Conservation (phyloP, 192 early-diverging fungal species). For the Backusella liffmaniae region DNA sequence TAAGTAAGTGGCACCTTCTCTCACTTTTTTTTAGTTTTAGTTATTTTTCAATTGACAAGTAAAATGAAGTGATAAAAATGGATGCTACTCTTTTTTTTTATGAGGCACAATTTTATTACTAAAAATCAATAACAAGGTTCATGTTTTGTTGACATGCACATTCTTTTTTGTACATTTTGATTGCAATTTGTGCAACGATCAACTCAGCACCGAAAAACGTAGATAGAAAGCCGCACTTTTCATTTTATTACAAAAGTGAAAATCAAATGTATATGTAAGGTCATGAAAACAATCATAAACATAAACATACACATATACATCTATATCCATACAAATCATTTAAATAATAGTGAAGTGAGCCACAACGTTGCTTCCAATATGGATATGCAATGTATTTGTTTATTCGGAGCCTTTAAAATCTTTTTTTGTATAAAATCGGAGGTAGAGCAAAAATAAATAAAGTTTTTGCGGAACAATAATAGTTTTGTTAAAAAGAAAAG, state of each 20-base stretch:
- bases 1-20: background rate
- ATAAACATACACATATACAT: background rate
- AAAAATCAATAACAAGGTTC: constrained; percentile 9
- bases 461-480: constrained; percentile 6
- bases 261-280: background rate
- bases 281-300: background rate
- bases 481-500: constrained; percentile 2
- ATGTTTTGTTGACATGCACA: constrained; percentile 2
- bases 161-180: background rate
- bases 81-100: background rate
- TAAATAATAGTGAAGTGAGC: background rate
- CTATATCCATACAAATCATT: background rate
- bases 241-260: background rate
- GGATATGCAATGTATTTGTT: background rate
- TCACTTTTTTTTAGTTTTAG: background rate
- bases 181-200: background rate
- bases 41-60: background rate
- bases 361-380: background rate
- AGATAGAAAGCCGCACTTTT: background rate
- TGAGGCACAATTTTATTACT: constrained; percentile 5
- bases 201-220: background rate
- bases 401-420: background rate
- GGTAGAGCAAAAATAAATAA: background rate
- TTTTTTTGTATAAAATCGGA: constrained; percentile 3
- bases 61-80: background rate